Evolutionary conservation across 306 rosid species (phyloP), one percentile per base, ranked within the genome.

Genomic region (Senna tora): DNA sequence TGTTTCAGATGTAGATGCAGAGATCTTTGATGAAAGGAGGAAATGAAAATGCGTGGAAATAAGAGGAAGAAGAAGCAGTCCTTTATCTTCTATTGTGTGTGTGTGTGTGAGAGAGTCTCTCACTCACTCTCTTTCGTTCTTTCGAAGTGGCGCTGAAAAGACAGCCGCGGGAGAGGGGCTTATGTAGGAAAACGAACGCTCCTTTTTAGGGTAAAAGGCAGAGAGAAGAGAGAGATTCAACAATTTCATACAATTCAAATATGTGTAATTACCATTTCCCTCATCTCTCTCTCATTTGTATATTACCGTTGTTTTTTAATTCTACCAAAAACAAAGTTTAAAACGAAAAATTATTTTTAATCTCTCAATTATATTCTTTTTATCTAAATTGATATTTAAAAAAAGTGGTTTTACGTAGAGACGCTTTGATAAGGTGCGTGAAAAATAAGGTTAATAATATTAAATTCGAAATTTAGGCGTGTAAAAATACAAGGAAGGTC

Each of bases 181-280:
- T 89, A 91, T 73, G 97, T 89, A 87, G 98, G 87, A 80, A 32
- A 77, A 76, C 67, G 82, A 73, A 77, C 33, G 83, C 71, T 72
- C 39, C 88, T 80, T 87, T 83, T 79, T 90, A 86, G 92, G 97
- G 82, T 75, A 82, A 80, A 84, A 80, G 80, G 71, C 22, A 46
- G 77, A 41, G 79, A 67, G 82, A 69, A 25, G 76, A n/a, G 30
- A 20, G 43, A 65, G 77, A 30, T 25, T 64, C 11, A 39, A 57
- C 67, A 72, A 72, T 76, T 67, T 46, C 69, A n/a, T 47, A 34
- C 42, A 34, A 70, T 45, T 15, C 55, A 32, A 46, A 61, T 9
- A 75, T 34, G 34, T 39, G 73, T 32, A 76, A 36, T 80, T 80
- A 71, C 84, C 77, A 71, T 77, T 83, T n/a, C n/a, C n/a, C n/a